These are phyloP conservation scores for Acephala macrosclerotiorum DNA, from an alignment of 2,329 filamentous ascomycete genomes.

Conservation along the genomic window DNA sequence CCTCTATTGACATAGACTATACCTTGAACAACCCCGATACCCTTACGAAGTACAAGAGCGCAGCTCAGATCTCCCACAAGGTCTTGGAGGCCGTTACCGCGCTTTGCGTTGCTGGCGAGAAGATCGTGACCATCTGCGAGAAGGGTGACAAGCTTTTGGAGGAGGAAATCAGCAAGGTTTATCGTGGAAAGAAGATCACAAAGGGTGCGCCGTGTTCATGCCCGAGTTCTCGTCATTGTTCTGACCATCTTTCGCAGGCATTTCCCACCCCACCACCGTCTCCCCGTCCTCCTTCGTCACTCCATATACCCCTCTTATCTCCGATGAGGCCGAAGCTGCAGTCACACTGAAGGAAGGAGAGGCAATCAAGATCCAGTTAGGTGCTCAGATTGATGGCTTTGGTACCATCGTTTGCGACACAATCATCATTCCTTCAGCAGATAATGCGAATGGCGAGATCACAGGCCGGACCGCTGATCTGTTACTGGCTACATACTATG, in stretches of 20 bases:
- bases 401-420: slow-evolving; percentile 96
- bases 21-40: slow-evolving; percentile 91
- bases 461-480: slow-evolving; percentile 85
- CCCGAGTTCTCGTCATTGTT: slow-evolving; percentile 35
- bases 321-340: slow-evolving; percentile 85
- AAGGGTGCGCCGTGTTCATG: slow-evolving; percentile 68
- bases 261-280: slow-evolving; percentile 93
- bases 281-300: slow-evolving; percentile 95
- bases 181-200: slow-evolving; percentile 95
- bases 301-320: slow-evolving; percentile 90
- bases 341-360: slow-evolving; percentile 84
- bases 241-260: slow-evolving; percentile 61
- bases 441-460: slow-evolving; percentile 64
- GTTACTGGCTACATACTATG: slow-evolving; percentile 89
- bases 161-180: slow-evolving; percentile 94
- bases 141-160: slow-evolving; percentile 94
- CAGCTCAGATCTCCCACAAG: slow-evolving; percentile 93
- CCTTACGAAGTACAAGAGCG: slow-evolving; percentile 98
- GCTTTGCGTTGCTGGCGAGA: slow-evolving; percentile 82
- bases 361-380: slow-evolving; percentile 97
- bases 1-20: slow-evolving; percentile 68
- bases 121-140: slow-evolving; percentile 94
- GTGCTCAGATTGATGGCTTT: slow-evolving; percentile 97
- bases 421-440: slow-evolving; percentile 72
- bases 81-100: slow-evolving; percentile 85